phyloP scores from a whole-genome alignment of 805 yeast species.

The Lipomyces kockii region DNA sequence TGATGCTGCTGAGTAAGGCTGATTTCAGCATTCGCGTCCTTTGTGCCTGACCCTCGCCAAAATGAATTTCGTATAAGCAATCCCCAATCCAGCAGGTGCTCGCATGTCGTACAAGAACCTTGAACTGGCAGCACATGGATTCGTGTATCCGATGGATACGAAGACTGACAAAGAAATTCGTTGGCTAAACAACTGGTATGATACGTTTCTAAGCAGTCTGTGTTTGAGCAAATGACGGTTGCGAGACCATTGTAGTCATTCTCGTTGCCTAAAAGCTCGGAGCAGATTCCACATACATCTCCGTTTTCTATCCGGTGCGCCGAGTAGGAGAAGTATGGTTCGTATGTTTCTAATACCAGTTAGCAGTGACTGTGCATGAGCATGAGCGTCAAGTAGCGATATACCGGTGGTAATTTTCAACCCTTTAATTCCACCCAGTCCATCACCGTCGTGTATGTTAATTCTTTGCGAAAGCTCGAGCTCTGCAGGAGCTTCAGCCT shows the following conservation, averaged over 20 bases:
- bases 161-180: constrained; percentile 15
- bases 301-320: constrained; percentile 2
- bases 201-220: constrained; percentile 26
- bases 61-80: constrained; percentile 35
- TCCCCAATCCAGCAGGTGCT: constrained; percentile 28
- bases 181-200: constrained; percentile 35
- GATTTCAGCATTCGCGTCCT: constrained; percentile 1
- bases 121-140: constrained; percentile 32
- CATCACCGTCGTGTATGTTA: constrained; percentile 32
- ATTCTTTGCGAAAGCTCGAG: constrained; percentile 4
- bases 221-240: constrained; percentile 30
- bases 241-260: constrained; percentile 5
- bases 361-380: not conserved
- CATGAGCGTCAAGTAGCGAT: not conserved
- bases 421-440: constrained; percentile 31
- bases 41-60: constrained; percentile 28
- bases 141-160: not conserved
- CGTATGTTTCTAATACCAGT: constrained; percentile 14
- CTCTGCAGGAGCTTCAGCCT: not conserved
- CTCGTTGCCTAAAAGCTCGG: constrained; percentile 5
- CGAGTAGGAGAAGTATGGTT: constrained; percentile 26
- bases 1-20: constrained; percentile 6
- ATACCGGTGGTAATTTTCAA: constrained; percentile 17
- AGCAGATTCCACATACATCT: constrained; percentile 26
- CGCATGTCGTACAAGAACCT: constrained; percentile 34